phyloP scores from a whole-genome alignment of 768 basidiomycete genomes.

The Hirschioporus abietinus region DNA sequence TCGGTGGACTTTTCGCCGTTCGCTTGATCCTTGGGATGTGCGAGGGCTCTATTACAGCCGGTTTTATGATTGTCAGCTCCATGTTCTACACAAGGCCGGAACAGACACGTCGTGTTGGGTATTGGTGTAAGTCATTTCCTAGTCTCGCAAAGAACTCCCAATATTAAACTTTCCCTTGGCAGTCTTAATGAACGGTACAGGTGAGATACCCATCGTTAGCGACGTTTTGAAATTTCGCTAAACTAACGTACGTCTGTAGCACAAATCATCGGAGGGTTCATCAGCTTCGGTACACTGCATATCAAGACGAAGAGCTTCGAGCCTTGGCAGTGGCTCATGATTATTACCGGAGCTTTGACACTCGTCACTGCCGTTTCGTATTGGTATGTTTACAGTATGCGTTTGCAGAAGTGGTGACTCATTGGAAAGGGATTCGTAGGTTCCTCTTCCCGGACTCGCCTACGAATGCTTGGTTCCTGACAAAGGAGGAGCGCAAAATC shows the following conservation, averaged over 20 bases:
- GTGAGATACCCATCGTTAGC: conserved; percentile 24
- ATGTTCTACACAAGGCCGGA: conserved; percentile 78
- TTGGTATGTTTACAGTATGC: conserved; percentile 36
- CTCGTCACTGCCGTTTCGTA: conserved; percentile 45
- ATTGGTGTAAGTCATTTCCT: conserved; percentile 57
- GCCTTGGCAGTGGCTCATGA: conserved; percentile 80
- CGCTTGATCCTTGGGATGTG: conserved; percentile 67
- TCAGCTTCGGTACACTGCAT: conserved; percentile 61
- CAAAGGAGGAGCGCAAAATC: conserved; percentile 51
- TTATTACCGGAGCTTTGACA: conserved; percentile 61
- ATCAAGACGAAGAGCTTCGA: conserved; percentile 51
- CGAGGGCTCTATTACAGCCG: conserved; percentile 61
- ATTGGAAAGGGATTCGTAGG: conserved; percentile 30
- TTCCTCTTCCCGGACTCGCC: conserved; percentile 73
- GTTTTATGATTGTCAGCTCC: conserved; percentile 69
- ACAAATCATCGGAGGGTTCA: conserved; percentile 65
- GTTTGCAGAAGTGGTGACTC: background rate
- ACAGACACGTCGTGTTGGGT: conserved; percentile 64
- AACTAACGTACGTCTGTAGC: conserved; percentile 31
- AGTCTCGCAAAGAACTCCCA: background rate
- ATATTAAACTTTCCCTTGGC: background rate
- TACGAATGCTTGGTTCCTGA: conserved; percentile 70
- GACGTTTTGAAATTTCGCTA: background rate
- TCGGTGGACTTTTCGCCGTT: conserved; percentile 56
- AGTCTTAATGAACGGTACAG: conserved; percentile 76